Percentiles rank a stretch among this genome's conserved stretches.
These are phyloP conservation scores for Holtermannia corniformis DNA, from an alignment of 768 basidiomycete genomes.

Conservation along the genomic window DNA sequence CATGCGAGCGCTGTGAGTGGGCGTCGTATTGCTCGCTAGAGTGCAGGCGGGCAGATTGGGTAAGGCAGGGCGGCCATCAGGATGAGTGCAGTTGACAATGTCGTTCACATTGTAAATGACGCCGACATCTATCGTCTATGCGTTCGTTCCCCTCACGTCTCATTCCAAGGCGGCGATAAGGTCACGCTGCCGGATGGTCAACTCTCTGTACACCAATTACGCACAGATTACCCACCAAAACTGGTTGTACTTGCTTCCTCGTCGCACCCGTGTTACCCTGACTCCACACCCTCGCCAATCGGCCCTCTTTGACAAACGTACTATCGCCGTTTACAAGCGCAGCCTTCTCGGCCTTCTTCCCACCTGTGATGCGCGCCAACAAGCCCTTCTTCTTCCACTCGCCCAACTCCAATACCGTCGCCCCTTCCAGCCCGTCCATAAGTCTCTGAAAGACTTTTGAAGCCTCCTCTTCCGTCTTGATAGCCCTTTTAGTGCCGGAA, in stretches of 20 bases:
- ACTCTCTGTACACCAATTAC: not conserved
- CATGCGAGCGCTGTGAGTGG: conserved; percentile 25
- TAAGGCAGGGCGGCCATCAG: conserved; percentile 23
- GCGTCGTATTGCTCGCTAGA: conserved; percentile 34
- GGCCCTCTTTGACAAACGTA: conserved; percentile 13
- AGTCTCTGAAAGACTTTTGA: conserved; percentile 47
- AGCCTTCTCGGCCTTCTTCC: conserved; percentile 5
- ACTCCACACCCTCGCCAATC: conserved; percentile 40
- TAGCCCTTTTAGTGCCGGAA: conserved; percentile 35
- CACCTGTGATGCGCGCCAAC: conserved; percentile 17
- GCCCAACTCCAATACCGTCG: conserved; percentile 46
- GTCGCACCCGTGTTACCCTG: conserved; percentile 43
- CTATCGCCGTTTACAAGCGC: conserved; percentile 1
- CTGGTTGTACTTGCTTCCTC: conserved; percentile 43
- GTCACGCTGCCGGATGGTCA: conserved; percentile 20
- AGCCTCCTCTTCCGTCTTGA: conserved; percentile 9
- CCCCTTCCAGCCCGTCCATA: conserved; percentile 54
- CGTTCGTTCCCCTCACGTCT: not conserved
- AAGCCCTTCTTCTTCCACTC: conserved; percentile 44
- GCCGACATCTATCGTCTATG: not conserved
- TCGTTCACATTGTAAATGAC: not conserved
- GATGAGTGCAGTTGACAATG: conserved; percentile 14
- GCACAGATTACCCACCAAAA: conserved; percentile 29
- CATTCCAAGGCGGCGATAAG: conserved; percentile 19
- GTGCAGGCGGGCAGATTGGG: conserved; percentile 36